These are phyloP conservation scores for Sporobolomyces phaffii DNA, from an alignment of 768 basidiomycete species.

Conservation along the genomic window DNA sequence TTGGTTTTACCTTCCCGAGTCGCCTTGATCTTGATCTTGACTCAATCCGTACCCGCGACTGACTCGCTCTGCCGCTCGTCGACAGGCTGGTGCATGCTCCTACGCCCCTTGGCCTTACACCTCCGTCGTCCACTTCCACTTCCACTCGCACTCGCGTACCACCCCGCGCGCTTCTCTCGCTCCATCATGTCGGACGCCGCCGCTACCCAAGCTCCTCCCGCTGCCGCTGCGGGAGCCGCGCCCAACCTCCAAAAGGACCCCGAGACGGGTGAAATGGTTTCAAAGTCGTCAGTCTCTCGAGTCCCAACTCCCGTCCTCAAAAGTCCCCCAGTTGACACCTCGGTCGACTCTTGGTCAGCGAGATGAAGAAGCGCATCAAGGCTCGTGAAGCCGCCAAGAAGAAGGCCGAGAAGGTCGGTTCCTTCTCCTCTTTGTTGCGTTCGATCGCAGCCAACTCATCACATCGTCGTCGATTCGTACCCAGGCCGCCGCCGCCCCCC, in stretches of 20 bases:
- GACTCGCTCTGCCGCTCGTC: neutral
- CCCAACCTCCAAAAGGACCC: slow-evolving; percentile 48
- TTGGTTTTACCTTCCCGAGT: too few relatives aligned
- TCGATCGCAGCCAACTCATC: neutral
- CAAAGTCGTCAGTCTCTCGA: slow-evolving; percentile 70
- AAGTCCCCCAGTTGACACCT: slow-evolving; percentile 43
- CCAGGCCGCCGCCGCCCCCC: slow-evolving; percentile 46
- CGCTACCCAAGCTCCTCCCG: slow-evolving; percentile 14
- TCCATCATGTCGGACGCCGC: slow-evolving; percentile 13
- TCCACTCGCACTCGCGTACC: neutral
- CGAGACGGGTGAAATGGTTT: slow-evolving; percentile 91
- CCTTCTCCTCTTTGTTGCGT: neutral
- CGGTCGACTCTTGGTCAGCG: slow-evolving; percentile 55
- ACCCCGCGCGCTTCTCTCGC: neutral
- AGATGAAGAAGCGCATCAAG: slow-evolving; percentile 89
- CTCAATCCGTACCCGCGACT: neutral
- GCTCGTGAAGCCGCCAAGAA: slow-evolving; percentile 64
- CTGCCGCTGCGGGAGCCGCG: neutral
- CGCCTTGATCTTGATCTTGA: neutral
- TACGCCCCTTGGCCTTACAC: slow-evolving; percentile 22
- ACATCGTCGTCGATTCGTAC: too few relatives aligned
- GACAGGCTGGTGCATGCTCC: slow-evolving; percentile 35
- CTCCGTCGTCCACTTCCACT: neutral
- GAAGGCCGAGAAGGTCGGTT: slow-evolving; percentile 65
- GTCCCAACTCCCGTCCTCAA: neutral